phyloP scores from a whole-genome alignment of 306 rosid species.

The Leucaena leucocephala region DNA sequence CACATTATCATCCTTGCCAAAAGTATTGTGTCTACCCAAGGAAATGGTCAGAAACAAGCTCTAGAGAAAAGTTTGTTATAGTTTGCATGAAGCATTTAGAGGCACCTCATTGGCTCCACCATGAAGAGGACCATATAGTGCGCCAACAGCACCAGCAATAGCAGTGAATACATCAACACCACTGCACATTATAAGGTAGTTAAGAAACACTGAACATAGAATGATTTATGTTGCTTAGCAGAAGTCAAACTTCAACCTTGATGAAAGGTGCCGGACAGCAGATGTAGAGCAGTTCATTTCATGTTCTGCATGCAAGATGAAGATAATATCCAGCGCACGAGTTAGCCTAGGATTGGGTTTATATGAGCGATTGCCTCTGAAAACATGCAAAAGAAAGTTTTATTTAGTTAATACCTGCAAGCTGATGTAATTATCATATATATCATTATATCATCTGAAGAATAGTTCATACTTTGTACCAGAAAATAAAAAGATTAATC shows the following conservation, averaged over 20 bases:
- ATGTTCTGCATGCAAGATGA: constrained; percentile 90
- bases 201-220: constrained; percentile 12
- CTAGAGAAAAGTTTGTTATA: background rate
- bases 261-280: constrained; percentile 85
- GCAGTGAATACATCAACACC: constrained; percentile 96
- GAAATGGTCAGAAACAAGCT: constrained; percentile 5
- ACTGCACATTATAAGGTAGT: constrained; percentile 42
- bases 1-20: constrained; percentile 30
- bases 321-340: constrained; percentile 78
- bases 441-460: constrained; percentile 19
- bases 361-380: constrained; percentile 77
- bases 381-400: constrained; percentile 32
- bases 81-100: constrained; percentile 20
- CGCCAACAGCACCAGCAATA: constrained; percentile 90
- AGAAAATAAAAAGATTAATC: constrained; percentile 6
- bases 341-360: constrained; percentile 82
- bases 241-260: constrained; percentile 59
- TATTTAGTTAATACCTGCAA: background rate
- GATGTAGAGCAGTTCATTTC: constrained; percentile 98
- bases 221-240: background rate
- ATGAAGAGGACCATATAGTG: constrained; percentile 93
- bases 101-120: constrained; percentile 98
- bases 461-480: constrained; percentile 2
- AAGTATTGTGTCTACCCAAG: background rate
- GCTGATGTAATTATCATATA: background rate